Evolutionary conservation across 2,329 filamentous ascomycete genomes (phyloP).

Genomic region (Aaosphaeria pasadenensis): DNA sequence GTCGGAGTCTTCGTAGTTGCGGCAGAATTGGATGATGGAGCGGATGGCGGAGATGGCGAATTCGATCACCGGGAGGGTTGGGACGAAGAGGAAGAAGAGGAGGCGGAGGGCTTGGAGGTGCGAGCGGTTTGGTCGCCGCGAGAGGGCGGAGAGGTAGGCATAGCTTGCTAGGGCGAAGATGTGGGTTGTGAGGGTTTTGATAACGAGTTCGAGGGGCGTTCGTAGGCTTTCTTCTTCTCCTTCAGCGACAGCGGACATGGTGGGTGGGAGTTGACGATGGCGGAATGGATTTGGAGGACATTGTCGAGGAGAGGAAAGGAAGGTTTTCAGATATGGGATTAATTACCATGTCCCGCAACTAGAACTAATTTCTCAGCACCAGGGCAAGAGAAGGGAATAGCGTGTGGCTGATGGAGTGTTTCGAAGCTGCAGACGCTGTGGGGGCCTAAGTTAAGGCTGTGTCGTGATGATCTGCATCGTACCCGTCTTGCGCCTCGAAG

Average conservation of each 20-base stretch:
- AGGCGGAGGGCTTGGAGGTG: slow-evolving; percentile 9
- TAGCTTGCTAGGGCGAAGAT: slow-evolving; percentile 10
- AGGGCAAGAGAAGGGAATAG: no score
- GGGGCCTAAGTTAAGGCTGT: no score
- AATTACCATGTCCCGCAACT: no score
- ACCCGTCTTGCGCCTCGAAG: no score
- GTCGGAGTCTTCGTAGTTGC: slow-evolving; percentile 13
- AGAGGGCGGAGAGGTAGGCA: slow-evolving; percentile 4
- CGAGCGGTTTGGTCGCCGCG: slow-evolving; percentile 5
- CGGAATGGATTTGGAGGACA: no score
- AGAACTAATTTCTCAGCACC: no score
- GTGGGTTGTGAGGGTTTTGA: slow-evolving; percentile 13
- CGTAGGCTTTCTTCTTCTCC: slow-evolving; percentile 1
- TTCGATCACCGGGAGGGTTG: slow-evolving; percentile 10
- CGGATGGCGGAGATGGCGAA: slow-evolving; percentile 1
- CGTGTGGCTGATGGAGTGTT: no score
- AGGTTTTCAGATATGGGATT: no score
- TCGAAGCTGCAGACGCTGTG: no score
- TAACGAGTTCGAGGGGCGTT: slow-evolving; percentile 6
- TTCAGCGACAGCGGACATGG: background rate
- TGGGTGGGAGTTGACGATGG: background rate
- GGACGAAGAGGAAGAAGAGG: slow-evolving; percentile 13
- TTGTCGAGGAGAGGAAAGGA: no score
- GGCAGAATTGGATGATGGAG: slow-evolving; percentile 7
- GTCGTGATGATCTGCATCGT: no score